Base-by-base conservation (phyloP, 2,329 filamentous ascomycete genomes). In the Grosmannia huntii region DNA sequence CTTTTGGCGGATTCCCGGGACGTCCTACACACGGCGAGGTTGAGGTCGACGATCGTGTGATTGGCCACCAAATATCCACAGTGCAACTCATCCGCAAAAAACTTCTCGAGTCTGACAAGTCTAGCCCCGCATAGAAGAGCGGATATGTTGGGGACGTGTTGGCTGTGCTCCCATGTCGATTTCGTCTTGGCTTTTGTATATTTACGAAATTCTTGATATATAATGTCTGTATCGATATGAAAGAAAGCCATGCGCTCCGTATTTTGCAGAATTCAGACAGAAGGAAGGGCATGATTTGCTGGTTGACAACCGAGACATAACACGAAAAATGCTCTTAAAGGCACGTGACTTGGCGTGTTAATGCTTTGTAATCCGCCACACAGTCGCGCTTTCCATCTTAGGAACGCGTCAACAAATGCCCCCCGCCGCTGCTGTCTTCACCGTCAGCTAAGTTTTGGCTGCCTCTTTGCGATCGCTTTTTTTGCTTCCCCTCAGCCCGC, bases 291-390 rank as follows among this genome's bases (percentile, higher is more conserved):
- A 53, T 23, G 16, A 4, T 1, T 28, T 28, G 12, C 14, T 33
- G 27, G 21, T 16, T 9, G 28, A 33, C 7, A 23, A n/a, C 11
- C 33, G 4, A 7, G 7, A 36, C 2, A 3, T 44, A 9, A 12
- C 3, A 10, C 44, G 0, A n/a, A 10, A 5, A 10, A 16, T 4
- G 23, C 56, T 58, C 56, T 61, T 60, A 38, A 62, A 60, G 54
- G 59, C 63, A 64, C 12, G 56, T 64, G 63, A 61, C 48, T 62
- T 64, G 63, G 63, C 63, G 62, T 62, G 53, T 36, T 28, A 4
- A 25, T 0, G n/a, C 33, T 62, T 63, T 61, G 59, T 63, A 49
- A 59, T 59, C 58, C 23, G 11, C 16, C 33, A 12, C 27, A 19
- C 44, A 44, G 60, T 63, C 62, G 62, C 62, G 62, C 62, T 60